A percentile compares a stretch with the other conserved stretches of the same genome.
Evolutionary conservation across 371 early-diverging fungal genomes (phyloP).

Genomic region (Mortierella sp.): DNA sequence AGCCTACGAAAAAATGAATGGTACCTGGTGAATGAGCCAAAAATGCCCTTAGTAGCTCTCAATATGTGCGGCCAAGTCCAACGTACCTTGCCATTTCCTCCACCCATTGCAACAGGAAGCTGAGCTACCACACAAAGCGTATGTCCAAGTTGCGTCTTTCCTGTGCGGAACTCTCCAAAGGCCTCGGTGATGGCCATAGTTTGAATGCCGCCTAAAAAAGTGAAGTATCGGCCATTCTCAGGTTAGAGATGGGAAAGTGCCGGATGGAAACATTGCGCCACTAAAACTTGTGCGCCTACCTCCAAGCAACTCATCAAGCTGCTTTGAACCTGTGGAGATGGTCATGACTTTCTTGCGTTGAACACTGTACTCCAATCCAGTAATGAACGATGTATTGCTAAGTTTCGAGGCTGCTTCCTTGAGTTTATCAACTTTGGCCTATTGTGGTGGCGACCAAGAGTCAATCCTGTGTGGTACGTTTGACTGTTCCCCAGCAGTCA

Average conservation of each 20-base stretch:
- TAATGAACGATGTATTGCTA: slow-evolving; percentile 72
- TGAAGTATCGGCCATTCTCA: neutral
- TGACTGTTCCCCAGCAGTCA: too few relatives aligned
- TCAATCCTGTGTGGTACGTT: too few relatives aligned
- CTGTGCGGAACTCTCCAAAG: slow-evolving; percentile 86
- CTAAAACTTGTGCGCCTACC: slow-evolving; percentile 54
- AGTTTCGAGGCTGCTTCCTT: slow-evolving; percentile 77
- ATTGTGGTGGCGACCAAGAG: too few relatives aligned
- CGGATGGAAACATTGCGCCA: neutral
- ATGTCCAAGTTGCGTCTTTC: slow-evolving; percentile 85
- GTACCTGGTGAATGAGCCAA: too few relatives aligned
- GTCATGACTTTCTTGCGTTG: slow-evolving; percentile 84
- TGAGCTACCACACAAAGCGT: slow-evolving; percentile 85
- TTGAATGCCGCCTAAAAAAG: slow-evolving; percentile 81
- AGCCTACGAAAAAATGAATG: too few relatives aligned
- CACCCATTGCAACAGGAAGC: slow-evolving; percentile 69
- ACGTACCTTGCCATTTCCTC: slow-evolving; percentile 75
- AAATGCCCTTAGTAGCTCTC: too few relatives aligned
- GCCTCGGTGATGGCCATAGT: slow-evolving; percentile 90
- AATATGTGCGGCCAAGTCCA: neutral
- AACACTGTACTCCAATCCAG: slow-evolving; percentile 85
- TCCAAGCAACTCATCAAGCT: slow-evolving; percentile 90
- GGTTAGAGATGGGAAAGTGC: neutral
- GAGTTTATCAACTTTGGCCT: slow-evolving; percentile 88
- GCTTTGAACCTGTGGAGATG: slow-evolving; percentile 91